Evolutionary conservation across 208 protist species (phyloP), one percentile per base, ranked within the genome.

Genomic region (Endotrypanum monterogeii): DNA sequence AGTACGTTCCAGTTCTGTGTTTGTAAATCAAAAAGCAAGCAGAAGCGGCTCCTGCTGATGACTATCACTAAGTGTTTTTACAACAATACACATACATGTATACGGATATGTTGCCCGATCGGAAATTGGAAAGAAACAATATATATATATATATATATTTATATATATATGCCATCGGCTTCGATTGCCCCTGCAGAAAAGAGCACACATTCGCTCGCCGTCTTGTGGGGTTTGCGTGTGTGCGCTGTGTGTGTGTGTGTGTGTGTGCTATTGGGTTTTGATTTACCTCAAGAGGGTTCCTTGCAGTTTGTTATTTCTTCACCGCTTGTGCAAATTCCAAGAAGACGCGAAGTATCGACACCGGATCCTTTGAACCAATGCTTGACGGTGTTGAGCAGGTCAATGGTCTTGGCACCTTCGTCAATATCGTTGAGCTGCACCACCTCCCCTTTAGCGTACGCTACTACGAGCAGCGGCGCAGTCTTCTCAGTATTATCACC

Each of bases 241-340:
- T 3, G 52, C 16, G 5, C 9, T 57, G 54, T 57, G 1, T 57
- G 54, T 57, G 5, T 14, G 54, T 14, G 5, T 57, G 54, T 7
- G 12, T 57, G 5, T 23, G 54, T 57, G 54, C 54, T 5, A 28
- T 57, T 23, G 11, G 1, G 11, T 28, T 57, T 32, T 28, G 54
- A 11, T 48, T 48, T 18, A 37, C 32, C 3, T 48, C 44, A 52
- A 44, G 12, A 3, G 28, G 63, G 8, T 14, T 14, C 37, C 23
- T 73, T 71, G 83, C 90, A 95, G 74, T 93, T 95, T 18, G 39
- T 67, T 14, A 89, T 82, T 30, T 60, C 44, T 41, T 78, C 66
- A 61, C 90, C 88, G 48, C 62, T 79, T n/a, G 86, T 89, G 76
- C 90, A 93, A 44, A 95, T 86, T 57, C 90, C 88, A 3, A 89